Conservation (phyloP, 140 eudicot species). For the Bidens hawaiensis region DNA sequence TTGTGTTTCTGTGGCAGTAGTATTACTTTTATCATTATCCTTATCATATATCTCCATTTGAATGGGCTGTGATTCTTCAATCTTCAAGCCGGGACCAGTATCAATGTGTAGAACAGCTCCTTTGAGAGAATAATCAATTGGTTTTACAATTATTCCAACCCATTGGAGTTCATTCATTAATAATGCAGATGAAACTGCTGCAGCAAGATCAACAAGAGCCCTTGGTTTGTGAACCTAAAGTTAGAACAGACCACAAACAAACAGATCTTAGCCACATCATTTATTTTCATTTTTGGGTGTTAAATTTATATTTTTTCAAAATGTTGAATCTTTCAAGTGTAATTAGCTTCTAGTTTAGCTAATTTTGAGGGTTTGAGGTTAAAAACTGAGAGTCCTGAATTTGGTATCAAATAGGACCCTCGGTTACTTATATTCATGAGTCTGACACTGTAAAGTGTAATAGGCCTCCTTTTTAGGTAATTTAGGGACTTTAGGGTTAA, state of each 20-base stretch:
- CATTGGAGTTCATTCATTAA: constrained; percentile 94
- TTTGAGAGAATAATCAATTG: constrained; percentile 72
- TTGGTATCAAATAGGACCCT: not conserved
- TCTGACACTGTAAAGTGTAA: not conserved
- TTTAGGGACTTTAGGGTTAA: not conserved
- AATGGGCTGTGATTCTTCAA: constrained; percentile 54
- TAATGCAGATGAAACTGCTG: constrained; percentile 90
- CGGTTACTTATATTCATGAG: not conserved
- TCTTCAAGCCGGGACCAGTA: constrained; percentile 88
- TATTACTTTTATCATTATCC: constrained; percentile 18
- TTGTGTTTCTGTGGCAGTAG: constrained; percentile 35
- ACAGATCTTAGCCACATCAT: constrained; percentile 6
- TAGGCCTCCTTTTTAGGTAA: not conserved
- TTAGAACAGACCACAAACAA: constrained; percentile 4
- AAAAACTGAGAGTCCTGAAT: not conserved
- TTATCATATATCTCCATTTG: constrained; percentile 61
- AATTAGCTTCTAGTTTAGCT: not conserved
- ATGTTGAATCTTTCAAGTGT: not conserved
- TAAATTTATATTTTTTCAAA: not conserved
- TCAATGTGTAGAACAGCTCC: constrained; percentile 91
- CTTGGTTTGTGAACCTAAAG: constrained; percentile 85
- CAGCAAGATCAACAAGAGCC: constrained; percentile 93
- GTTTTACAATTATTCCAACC: constrained; percentile 88
- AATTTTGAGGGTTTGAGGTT: not conserved
- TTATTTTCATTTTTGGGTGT: not conserved